These are phyloP conservation scores for Yamadazyma blattariae DNA, from an alignment of 1,139 yeast genomes.

Conservation along the genomic window DNA sequence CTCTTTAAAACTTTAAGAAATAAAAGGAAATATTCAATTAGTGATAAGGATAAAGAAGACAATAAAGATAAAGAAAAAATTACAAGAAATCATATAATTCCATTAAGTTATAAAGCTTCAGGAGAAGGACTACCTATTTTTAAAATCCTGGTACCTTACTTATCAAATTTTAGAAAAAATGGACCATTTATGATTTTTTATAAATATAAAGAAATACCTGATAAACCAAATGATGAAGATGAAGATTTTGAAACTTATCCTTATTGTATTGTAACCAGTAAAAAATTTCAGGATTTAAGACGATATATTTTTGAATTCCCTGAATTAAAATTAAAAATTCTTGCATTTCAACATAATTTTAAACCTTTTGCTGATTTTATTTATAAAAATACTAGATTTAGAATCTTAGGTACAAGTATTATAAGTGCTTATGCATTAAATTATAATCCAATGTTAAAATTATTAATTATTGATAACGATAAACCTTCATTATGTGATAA, in stretches of 20 bases:
- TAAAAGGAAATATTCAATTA: conserved; percentile 19
- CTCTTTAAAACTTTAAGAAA: conserved; percentile 28
- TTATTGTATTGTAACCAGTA: conserved; percentile 33
- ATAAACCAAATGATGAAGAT: conserved; percentile 20
- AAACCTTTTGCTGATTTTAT: conserved; percentile 42
- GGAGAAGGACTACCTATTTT: conserved; percentile 41
- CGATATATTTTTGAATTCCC: conserved; percentile 29
- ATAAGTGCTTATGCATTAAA: conserved; percentile 26
- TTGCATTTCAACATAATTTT: conserved; percentile 35
- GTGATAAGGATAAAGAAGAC: conserved; percentile 18
- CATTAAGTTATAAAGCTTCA: conserved; percentile 26
- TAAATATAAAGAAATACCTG: conserved; percentile 30
- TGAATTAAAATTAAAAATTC: conserved; percentile 15
- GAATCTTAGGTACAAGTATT: conserved; percentile 38
- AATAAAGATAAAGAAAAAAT: conserved; percentile 6
- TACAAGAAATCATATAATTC: conserved; percentile 30
- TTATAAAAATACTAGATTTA: conserved; percentile 36
- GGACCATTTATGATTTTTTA: conserved; percentile 35
- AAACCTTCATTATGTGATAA: conserved; percentile 38
- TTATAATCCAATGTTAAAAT: conserved; percentile 34
- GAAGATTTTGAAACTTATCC: conserved; percentile 30
- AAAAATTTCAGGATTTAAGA: conserved; percentile 25
- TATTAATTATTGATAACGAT: conserved; percentile 32
- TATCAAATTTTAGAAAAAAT: conserved; percentile 35
- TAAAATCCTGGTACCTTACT: conserved; percentile 34